phyloP scores from a whole-genome alignment of 805 yeast species.

The Hemisphaericaspora nanyangensis region DNA sequence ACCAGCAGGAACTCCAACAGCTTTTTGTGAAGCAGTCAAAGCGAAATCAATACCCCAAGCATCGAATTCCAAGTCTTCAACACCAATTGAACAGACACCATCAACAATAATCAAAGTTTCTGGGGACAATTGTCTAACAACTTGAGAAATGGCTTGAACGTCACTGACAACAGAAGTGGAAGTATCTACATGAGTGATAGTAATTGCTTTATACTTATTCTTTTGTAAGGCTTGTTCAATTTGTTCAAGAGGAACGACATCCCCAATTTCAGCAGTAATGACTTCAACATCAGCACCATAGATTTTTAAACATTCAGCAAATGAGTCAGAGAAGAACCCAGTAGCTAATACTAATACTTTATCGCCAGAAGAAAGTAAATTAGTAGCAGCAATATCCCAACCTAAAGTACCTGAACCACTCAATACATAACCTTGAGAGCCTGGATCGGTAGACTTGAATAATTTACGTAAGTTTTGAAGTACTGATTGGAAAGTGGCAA shows the following conservation, averaged over 20 bases:
- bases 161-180: conserved; percentile 89
- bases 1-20: conserved; percentile 93
- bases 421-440: conserved; percentile 73
- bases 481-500: conserved; percentile 64
- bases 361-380: conserved; percentile 62
- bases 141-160: conserved; percentile 55
- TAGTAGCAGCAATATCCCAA: conserved; percentile 86
- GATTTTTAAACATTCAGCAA: conserved; percentile 54
- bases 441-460: conserved; percentile 62
- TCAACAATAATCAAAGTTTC: conserved; percentile 83
- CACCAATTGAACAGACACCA: conserved; percentile 93
- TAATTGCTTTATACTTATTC: conserved; percentile 60
- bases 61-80: conserved; percentile 81
- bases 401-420: conserved; percentile 95
- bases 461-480: conserved; percentile 66
- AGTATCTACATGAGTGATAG: conserved; percentile 94
- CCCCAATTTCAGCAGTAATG: conserved; percentile 71
- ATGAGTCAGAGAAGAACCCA: conserved; percentile 76
- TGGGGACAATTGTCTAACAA: conserved; percentile 67
- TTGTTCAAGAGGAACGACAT: conserved; percentile 51
- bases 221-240: conserved; percentile 53
- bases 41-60: conserved; percentile 87
- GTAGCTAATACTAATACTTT: conserved; percentile 79
- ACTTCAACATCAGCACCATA: conserved; percentile 77
- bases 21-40: conserved; percentile 92